Percentiles rank a stretch among this genome's conserved stretches.
Evolutionary conservation across 129 eudicot genomes (phyloP).

Genomic region (Scalesia atractyloides): DNA sequence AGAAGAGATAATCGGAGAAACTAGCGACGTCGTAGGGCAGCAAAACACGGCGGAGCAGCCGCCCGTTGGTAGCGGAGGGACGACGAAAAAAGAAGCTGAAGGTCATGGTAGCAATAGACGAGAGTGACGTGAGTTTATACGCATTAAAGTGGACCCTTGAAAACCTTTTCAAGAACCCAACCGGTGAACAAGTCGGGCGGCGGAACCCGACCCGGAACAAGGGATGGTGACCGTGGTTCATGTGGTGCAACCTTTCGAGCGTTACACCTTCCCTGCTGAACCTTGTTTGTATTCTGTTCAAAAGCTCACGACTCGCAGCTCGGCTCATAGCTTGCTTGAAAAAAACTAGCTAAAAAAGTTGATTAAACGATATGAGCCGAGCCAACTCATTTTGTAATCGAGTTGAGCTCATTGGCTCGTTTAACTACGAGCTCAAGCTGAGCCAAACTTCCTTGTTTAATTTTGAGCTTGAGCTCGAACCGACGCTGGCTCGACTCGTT

Average conservation of each 20-base stretch:
- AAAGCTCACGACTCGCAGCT: too few relatives aligned
- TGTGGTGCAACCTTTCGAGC: slow-evolving; percentile 56
- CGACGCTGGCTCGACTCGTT: too few relatives aligned
- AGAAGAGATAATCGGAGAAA: slow-evolving; percentile 17
- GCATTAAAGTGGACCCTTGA: slow-evolving; percentile 61
- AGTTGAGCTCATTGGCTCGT: too few relatives aligned
- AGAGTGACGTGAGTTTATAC: slow-evolving; percentile 62
- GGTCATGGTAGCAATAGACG: slow-evolving; percentile 67
- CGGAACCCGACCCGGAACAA: slow-evolving; percentile 31
- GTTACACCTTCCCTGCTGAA: slow-evolving; percentile 55
- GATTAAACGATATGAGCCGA: too few relatives aligned
- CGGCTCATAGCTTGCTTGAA: too few relatives aligned
- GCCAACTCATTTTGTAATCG: too few relatives aligned
- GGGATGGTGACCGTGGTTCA: slow-evolving; percentile 46
- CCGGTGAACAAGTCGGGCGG: not conserved
- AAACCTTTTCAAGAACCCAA: slow-evolving; percentile 23
- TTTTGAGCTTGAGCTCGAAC: too few relatives aligned
- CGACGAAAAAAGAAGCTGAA: slow-evolving; percentile 29
- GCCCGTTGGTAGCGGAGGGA: slow-evolving; percentile 3
- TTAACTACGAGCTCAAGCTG: too few relatives aligned
- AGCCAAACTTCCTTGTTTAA: too few relatives aligned
- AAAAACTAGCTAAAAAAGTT: too few relatives aligned
- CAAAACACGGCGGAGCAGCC: slow-evolving; percentile 15
- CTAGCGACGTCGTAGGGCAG: slow-evolving; percentile 16
- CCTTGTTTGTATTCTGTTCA: slow-evolving; percentile 34